Base-by-base conservation (phyloP, 2,329 filamentous ascomycete genomes). In the Colletotrichum paranaense region DNA sequence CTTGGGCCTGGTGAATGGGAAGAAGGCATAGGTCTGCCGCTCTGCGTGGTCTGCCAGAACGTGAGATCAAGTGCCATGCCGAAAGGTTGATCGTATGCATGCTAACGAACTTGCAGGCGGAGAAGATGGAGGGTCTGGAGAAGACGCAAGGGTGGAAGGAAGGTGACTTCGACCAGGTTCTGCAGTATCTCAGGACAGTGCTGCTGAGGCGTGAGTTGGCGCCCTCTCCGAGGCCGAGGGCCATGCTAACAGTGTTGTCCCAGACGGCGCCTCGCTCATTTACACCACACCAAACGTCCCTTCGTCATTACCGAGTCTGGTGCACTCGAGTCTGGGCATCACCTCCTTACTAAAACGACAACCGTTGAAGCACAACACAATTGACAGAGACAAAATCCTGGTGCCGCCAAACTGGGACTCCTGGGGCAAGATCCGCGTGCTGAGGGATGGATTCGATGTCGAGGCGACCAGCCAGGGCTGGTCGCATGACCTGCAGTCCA, bases 351-450 rank as follows among this genome's bases (percentile, higher is more conserved):
- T 97, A 22, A 94, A 94, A 82, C 90, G 92, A 75, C 90, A 94
- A 79, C 91, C 93, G 28, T 88, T 97, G 28, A 97, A 95, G 83
- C 93, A 95, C 81, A 97, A 98, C 78, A 94, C 97, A 74, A 97
- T 97, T 76, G 97, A 97, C 84, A 90, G 96, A 73, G 95, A 98
- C 82, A 97, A 97, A 87, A 95, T 99, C 67, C 88, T 98, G 5
- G 94, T 99, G 0, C 96, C 96, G 1, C 93, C 95, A 19, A 98
- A 98, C 81, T 99, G 97, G 97, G 97, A 99, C 82, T 98, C 95
- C 0, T 98, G 95, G 94, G 95, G 95, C 73, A 99, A 98, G 84
- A 98, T 99, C 73, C 90, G 96, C 55, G 95, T 98, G 57, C 87
- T 98, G 32, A 91, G 95, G 67, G 97, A 98, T 80, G 94, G 92